phyloP scores from a whole-genome alignment of 768 basidiomycete species.

The Suillus weaverae region DNA sequence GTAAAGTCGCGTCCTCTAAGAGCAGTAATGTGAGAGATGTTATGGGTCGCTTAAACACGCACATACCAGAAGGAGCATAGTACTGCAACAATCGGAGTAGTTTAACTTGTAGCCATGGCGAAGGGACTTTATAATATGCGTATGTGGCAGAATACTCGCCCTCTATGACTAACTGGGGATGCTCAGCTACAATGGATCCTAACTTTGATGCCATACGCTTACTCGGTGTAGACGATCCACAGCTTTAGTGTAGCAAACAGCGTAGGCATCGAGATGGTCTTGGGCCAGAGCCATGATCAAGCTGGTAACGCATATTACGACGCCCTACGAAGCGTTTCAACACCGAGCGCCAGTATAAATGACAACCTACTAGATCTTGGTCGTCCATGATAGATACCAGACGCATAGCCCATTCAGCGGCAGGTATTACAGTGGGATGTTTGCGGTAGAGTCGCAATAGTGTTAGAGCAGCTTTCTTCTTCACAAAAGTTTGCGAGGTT shows the following conservation, averaged over 20 bases:
- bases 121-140: constrained; percentile 96
- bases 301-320: constrained; percentile 91
- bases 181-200: constrained; percentile 12
- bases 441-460: constrained; percentile 92
- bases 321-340: constrained; percentile 57
- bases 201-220: constrained; percentile 21
- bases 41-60: constrained; percentile 2
- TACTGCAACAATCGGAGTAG: constrained; percentile 90
- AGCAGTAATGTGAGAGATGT: constrained; percentile 7
- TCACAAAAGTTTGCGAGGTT: constrained; percentile 92
- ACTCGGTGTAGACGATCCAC: constrained; percentile 87
- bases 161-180: constrained; percentile 78
- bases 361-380: constrained; percentile 62
- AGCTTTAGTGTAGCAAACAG: constrained; percentile 92
- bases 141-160: constrained; percentile 88
- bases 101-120: constrained; percentile 97
- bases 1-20: constrained; percentile 81
- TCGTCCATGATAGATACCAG: constrained; percentile 98
- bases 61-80: constrained; percentile 89
- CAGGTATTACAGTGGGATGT: constrained; percentile 91
- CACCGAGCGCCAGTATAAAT: not conserved
- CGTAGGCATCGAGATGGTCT: constrained; percentile 87
- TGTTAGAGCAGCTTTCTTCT: constrained; percentile 97
- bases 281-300: constrained; percentile 93
- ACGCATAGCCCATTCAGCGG: constrained; percentile 92